A percentile compares a stretch with the other conserved stretches of the same genome.
Conservation (phyloP, 352 stramenopile genomes). For the Globisporangium canariense region DNA sequence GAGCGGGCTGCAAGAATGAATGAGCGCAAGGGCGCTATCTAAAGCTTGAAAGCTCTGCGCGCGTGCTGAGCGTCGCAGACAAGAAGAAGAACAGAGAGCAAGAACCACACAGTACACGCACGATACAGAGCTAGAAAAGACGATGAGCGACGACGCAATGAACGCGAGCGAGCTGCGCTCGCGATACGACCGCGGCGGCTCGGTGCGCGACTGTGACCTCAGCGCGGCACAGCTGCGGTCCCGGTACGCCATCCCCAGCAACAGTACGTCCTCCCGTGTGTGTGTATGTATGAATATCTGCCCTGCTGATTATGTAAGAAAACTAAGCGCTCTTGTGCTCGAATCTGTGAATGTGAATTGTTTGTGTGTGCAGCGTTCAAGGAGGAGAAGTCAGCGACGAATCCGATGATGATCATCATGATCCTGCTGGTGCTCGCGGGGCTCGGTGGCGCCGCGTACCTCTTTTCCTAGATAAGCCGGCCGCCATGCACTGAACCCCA, state of each 20-base stretch:
- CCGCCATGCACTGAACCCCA: too few species aligned
- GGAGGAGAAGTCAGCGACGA: constrained; percentile 47
- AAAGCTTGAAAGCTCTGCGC: too few species aligned
- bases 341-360: neutral
- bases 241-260: constrained; percentile 74
- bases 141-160: constrained; percentile 58
- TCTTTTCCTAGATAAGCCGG: constrained; percentile 29
- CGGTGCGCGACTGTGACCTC: constrained; percentile 70
- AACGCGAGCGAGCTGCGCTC: constrained; percentile 63
- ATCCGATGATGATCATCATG: constrained; percentile 44
- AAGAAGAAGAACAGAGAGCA: neutral
- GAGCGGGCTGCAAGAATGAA: neutral
- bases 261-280: constrained; percentile 48
- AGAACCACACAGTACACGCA: neutral
- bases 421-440: constrained; percentile 46
- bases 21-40: neutral
- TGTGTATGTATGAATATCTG: neutral
- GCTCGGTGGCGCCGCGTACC: constrained; percentile 52
- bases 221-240: constrained; percentile 74
- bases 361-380: constrained; percentile 47
- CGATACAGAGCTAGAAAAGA: neutral
- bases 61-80: neutral
- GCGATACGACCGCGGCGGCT: constrained; percentile 72
- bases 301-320: neutral
- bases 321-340: neutral